Percentiles rank a stretch among this genome's conserved stretches.
These are phyloP conservation scores for Penicillium samsonianum DNA, from an alignment of 495 filamentous ascomycete species.

Conservation along the genomic window DNA sequence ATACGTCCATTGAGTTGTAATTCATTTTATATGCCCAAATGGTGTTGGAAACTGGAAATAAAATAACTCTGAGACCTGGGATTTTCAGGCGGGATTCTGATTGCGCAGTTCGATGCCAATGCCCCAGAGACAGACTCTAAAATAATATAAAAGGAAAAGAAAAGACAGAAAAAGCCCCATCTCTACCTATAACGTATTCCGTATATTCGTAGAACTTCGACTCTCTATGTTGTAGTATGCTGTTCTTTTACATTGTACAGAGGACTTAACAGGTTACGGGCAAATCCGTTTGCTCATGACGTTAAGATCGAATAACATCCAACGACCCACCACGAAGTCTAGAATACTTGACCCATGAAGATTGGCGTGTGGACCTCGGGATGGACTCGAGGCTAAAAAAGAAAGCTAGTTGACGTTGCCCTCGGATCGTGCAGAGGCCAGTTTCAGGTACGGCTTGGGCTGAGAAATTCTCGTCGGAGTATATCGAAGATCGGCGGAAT, in stretches of 20 bases:
- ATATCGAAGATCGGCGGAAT: slow-evolving; percentile 27
- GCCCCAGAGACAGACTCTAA: too few species aligned
- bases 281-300: slow-evolving; percentile 18
- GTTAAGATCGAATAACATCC: slow-evolving; percentile 14
- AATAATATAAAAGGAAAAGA: slow-evolving; percentile 9
- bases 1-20: slow-evolving; percentile 22
- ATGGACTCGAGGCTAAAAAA: slow-evolving; percentile 15
- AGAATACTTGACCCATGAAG: slow-evolving; percentile 11
- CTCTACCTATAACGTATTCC: too few species aligned
- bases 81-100: slow-evolving; percentile 3
- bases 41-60: slow-evolving; percentile 5
- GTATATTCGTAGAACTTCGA: neutral
- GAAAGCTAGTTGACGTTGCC: slow-evolving; percentile 14
- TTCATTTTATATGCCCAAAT: neutral
- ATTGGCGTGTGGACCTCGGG: slow-evolving; percentile 16
- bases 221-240: neutral
- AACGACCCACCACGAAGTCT: slow-evolving; percentile 10
- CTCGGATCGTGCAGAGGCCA: slow-evolving; percentile 26
- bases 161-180: neutral
- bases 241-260: neutral
- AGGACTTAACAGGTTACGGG: neutral
- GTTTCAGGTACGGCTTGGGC: slow-evolving; percentile 31
- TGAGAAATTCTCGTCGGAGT: slow-evolving; percentile 30
- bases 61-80: slow-evolving; percentile 4
- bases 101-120: slow-evolving; percentile 6